These are phyloP conservation scores for Aspergillus sp. DNA, from an alignment of 2,329 filamentous ascomycete genomes.

Conservation along the genomic window DNA sequence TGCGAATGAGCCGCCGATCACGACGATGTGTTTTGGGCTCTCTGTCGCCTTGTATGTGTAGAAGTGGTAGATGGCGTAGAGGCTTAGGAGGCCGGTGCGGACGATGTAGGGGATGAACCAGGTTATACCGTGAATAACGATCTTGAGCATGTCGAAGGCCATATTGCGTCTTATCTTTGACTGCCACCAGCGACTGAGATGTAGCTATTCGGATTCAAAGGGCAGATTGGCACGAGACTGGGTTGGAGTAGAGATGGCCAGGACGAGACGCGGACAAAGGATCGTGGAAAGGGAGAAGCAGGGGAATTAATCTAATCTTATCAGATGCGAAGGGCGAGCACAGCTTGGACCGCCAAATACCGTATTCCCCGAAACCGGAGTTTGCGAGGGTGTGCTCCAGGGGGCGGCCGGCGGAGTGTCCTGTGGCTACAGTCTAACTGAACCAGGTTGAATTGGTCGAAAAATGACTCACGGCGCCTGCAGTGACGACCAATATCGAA, in stretches of 20 bases:
- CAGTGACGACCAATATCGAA: not conserved
- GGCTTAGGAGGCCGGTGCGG: not conserved
- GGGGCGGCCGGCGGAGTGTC: no score
- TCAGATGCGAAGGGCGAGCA: not conserved
- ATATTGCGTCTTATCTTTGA: not conserved
- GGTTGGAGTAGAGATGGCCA: no score
- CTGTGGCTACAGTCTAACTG: not conserved
- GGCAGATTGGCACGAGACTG: no score
- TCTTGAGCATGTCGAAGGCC: not conserved
- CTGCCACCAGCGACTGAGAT: no score
- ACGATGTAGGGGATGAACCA: not conserved
- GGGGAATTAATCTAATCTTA: constrained; percentile 4
- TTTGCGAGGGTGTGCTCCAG: no score
- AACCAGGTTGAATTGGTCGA: not conserved
- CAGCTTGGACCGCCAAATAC: not conserved
- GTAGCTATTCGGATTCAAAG: no score
- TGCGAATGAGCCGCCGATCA: constrained; percentile 64
- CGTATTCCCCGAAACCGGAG: not conserved
- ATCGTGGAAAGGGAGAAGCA: not conserved
- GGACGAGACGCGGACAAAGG: no score
- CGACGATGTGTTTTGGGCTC: constrained; percentile 53
- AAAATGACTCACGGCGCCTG: not conserved
- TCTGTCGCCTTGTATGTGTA: constrained; percentile 19
- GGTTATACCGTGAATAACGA: not conserved
- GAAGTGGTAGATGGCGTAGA: constrained; percentile 12